Base-by-base conservation (phyloP, 2,329 filamentous ascomycete species). In the Talaromyces albobiverticillius region DNA sequence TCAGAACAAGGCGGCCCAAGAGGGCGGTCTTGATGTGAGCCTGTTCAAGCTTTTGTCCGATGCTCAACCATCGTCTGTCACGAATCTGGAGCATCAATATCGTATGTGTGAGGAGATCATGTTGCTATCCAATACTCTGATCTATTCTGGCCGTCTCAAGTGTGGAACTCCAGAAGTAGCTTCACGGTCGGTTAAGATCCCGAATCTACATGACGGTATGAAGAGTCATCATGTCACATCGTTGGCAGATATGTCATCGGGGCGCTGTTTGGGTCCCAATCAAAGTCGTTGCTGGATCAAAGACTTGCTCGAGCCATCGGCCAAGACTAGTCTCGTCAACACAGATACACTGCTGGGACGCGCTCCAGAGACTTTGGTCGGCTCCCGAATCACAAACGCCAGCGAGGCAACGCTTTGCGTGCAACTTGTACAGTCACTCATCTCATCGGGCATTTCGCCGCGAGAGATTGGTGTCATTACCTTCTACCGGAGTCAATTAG, bases 91-190 rank as follows among this genome's bases (percentile, higher is more conserved):
- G 64, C 91, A 96, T 65, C 94, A 99, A 68, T 99, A 99, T 68
- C 90, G 94, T 57, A 99, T 99, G 94, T 96, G 90, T 64, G 89
- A 94, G 61, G 94, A 99, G 58, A 89, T 99, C 57, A 97, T 97
- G 93, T 82, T 87, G 2, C 81, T 99, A 13, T 95, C 90, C 59
- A 99, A 96, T 70, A 88, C 83, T 1, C 81, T 99, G 53, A 96
- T 99, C 64, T 99, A 99, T 73, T 80, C 86, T n/a, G 93, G 92
- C 4, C 83, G 86, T 32, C 80, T 99, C 34, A 93, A 94, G 64
- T 99, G 94, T 66, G 94, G 94, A 22, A 95, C 86, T 4, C 80
- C 87, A 45, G 79, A 82, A 50, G 84, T 97, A 10, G 89, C 90
- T 10, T 77, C 78, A 31, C 83, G 83, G 34, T 86, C 83, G 43